Percentiles rank a stretch among this genome's conserved stretches.
phyloP scores from a whole-genome alignment of 495 filamentous ascomycete genomes.

The Penicillium lividum region DNA sequence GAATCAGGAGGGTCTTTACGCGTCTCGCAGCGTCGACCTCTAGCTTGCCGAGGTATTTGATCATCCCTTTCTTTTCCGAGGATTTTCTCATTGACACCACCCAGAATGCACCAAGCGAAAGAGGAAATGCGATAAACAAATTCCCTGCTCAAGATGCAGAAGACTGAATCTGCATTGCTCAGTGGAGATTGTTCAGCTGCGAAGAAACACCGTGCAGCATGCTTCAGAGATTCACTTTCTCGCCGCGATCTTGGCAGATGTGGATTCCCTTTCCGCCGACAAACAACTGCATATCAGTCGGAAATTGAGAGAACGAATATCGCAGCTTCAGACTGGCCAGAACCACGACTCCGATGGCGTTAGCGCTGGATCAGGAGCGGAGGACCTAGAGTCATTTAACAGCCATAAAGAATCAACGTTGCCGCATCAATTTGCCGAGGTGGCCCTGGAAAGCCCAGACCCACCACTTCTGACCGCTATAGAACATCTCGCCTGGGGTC shows the following conservation, averaged over 20 bases:
- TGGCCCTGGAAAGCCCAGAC: conserved; percentile 19
- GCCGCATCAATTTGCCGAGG: conserved; percentile 13
- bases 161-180: conserved; percentile 32
- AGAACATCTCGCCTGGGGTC: conserved; percentile 37
- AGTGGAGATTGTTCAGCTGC: conserved; percentile 31
- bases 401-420: conserved; percentile 11
- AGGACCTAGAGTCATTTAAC: conserved; percentile 7
- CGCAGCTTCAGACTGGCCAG: conserved; percentile 24
- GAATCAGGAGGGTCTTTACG: conserved; percentile 17
- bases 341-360: not conserved
- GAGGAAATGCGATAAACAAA: conserved; percentile 35
- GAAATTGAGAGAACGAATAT: conserved; percentile 25
- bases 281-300: conserved; percentile 11
- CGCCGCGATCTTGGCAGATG: conserved; percentile 23
- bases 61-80: not conserved
- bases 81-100: conserved; percentile 8
- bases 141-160: conserved; percentile 33
- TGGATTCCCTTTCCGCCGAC: conserved; percentile 20
- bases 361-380: not conserved
- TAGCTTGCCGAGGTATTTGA: conserved; percentile 33
- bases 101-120: conserved; percentile 36
- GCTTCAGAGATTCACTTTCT: conserved; percentile 34
- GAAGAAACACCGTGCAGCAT: conserved; percentile 30
- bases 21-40: conserved; percentile 35
- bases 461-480: conserved; percentile 33